Base-by-base conservation (phyloP, 2,329 filamentous ascomycete genomes). In the Penicillium sp. region DNA sequence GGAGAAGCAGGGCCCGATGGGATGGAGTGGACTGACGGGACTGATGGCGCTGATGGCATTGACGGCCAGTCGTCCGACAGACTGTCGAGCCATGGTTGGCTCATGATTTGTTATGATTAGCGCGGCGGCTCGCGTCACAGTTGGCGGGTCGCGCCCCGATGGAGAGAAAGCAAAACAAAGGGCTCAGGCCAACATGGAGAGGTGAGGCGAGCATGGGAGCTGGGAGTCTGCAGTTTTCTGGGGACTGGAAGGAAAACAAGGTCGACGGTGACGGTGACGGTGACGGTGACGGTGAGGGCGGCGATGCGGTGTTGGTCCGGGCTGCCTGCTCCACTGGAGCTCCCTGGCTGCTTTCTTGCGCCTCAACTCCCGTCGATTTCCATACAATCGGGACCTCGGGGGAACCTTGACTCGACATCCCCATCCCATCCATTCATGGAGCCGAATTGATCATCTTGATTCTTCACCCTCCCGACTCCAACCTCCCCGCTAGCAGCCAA, bases 1-100 rank as follows among this genome's bases (percentile, higher is more conserved):
- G 64, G 65, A 17, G 63, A 62, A 19, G 46, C 55, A 43, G 59
- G 59, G 40, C 61, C 48, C 8, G 50, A 29, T 36, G 43, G 35
- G 48, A 15, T 30, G 59, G 57, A 18, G n/a, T n/a, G n/a, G n/a
- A n/a, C n/a, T n/a, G n/a, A 38, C 40, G 7, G 61, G 60, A 27
- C 54, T 62, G 32, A 59, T 63, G 13, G 66, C 67, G 14, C 65
- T 64, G 21, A 48, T 56, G 60, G 65, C 41, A 60, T 54, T 11
- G 64, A 64, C 6, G 63, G 58, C 68, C 68, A 71, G 56, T 71
- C 68, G 45, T 71, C 68, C 11, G 64, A 65, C 9, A 70, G 62
- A 36, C 59, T 65, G 44, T 70, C 65, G 31, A 71, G 64, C 68
- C 68, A 71, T 57, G 67, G 68, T 54, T 65, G 47, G 45, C 54